Conservation (phyloP, 169 alveolate genomes). For the Eimeria tenella region DNA sequence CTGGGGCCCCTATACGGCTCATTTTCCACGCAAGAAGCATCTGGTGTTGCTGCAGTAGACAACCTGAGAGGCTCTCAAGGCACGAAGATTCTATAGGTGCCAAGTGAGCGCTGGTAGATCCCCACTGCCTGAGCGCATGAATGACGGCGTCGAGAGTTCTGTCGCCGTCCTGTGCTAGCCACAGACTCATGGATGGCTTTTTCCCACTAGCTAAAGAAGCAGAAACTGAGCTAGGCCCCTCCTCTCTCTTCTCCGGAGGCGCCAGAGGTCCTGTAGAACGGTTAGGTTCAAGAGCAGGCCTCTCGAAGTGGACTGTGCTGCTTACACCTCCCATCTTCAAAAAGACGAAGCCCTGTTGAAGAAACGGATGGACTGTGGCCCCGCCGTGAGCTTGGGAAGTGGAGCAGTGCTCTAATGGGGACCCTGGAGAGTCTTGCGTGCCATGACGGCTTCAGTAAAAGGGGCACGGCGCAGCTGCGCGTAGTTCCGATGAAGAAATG, state of each 20-base stretch:
- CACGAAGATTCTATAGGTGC: constrained; percentile 4
- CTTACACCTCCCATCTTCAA: constrained; percentile 58
- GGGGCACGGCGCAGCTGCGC: neutral
- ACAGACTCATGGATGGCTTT: constrained; percentile 27
- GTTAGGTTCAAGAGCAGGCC: constrained; percentile 12
- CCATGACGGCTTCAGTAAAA: constrained; percentile 33
- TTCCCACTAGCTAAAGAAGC: neutral
- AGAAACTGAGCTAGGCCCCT: neutral
- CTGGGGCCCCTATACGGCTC: constrained; percentile 69
- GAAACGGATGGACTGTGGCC: neutral
- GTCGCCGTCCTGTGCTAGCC: constrained; percentile 64
- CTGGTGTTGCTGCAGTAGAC: constrained; percentile 64
- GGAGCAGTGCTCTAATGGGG: constrained; percentile 39
- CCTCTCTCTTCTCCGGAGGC: constrained; percentile 40
- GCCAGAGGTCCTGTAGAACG: neutral
- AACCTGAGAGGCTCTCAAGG: constrained; percentile 18
- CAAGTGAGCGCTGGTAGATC: neutral
- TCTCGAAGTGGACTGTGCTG: constrained; percentile 62
- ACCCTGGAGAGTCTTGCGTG: constrained; percentile 46
- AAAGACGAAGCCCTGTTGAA: constrained; percentile 4
- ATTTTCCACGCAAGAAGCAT: constrained; percentile 57
- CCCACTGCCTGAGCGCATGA: constrained; percentile 30
- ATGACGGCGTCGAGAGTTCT: constrained; percentile 60
- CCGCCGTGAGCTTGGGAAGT: neutral
- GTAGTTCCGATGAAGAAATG: neutral